Evolutionary conservation across 306 rosid genomes (phyloP).

Genomic region (Geum urbanum): DNA sequence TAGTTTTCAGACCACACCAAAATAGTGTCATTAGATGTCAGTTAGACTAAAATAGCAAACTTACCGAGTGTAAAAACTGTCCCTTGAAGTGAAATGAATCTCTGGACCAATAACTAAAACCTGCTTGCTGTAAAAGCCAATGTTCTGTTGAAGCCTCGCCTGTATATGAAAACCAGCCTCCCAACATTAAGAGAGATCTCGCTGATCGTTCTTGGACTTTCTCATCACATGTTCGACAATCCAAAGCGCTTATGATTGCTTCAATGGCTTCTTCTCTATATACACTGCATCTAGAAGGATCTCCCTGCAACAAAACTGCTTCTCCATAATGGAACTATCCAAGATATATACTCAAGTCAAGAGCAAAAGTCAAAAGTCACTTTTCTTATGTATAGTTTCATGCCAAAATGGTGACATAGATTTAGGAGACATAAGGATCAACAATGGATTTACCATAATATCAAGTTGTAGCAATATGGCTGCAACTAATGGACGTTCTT

Average conservation of each 20-base stretch:
- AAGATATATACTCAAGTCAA: conserved; percentile 12
- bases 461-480: conserved; percentile 65
- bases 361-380: background rate
- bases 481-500: conserved; percentile 63
- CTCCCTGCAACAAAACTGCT: conserved; percentile 82
- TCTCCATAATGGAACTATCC: conserved; percentile 54
- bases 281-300: conserved; percentile 50
- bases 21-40: background rate
- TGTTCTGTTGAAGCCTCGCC: conserved; percentile 58
- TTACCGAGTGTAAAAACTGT: conserved; percentile 38
- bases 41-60: background rate
- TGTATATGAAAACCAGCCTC: conserved; percentile 52
- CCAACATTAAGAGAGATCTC: conserved; percentile 59
- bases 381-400: background rate
- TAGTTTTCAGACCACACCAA: background rate
- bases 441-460: conserved; percentile 57
- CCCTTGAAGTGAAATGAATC: conserved; percentile 39
- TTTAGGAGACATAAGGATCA: background rate
- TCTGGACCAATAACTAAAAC: conserved; percentile 39
- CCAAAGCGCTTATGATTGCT: conserved; percentile 48
- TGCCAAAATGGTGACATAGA: background rate
- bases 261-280: conserved; percentile 81
- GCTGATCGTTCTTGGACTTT: conserved; percentile 58
- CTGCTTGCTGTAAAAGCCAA: conserved; percentile 65
- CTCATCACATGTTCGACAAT: conserved; percentile 36